phyloP scores from a whole-genome alignment of 306 rosid species.

The Benincasa hispida region DNA sequence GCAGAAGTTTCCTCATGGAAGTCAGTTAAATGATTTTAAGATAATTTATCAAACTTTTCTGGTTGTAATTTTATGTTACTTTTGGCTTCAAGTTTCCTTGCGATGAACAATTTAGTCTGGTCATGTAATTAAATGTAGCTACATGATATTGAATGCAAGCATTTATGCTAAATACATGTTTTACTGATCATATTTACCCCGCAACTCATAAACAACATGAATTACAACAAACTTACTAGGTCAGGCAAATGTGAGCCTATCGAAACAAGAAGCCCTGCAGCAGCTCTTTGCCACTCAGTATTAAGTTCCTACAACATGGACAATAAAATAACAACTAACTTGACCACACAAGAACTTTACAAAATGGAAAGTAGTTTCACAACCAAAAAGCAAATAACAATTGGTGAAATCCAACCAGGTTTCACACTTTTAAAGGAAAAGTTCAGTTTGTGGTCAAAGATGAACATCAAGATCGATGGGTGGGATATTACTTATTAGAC shows the following conservation, averaged over 20 bases:
- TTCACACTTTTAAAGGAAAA: background rate
- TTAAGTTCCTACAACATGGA: conserved; percentile 53
- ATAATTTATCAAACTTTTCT: no score
- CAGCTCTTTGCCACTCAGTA: conserved; percentile 93
- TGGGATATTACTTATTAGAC: background rate
- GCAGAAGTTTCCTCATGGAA: no score
- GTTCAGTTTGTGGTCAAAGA: background rate
- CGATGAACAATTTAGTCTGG: no score
- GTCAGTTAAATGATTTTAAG: no score
- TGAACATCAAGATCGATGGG: background rate
- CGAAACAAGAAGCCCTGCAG: conserved; percentile 75
- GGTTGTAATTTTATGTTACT: no score
- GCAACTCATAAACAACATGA: background rate
- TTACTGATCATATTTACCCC: background rate
- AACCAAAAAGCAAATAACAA: background rate
- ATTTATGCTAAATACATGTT: background rate
- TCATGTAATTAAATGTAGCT: background rate
- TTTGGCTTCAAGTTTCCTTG: no score
- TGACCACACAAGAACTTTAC: background rate
- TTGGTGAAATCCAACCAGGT: background rate
- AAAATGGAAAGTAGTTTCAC: background rate
- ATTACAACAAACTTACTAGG: conserved; percentile 47
- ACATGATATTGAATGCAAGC: background rate
- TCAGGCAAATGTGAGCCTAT: conserved; percentile 87
- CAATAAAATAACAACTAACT: conserved; percentile 7